Evolutionary conservation across 108 stramenopile genomes (phyloP), one percentile per base, ranked within the genome.

Genomic region (Conticribra guillardii): DNA sequence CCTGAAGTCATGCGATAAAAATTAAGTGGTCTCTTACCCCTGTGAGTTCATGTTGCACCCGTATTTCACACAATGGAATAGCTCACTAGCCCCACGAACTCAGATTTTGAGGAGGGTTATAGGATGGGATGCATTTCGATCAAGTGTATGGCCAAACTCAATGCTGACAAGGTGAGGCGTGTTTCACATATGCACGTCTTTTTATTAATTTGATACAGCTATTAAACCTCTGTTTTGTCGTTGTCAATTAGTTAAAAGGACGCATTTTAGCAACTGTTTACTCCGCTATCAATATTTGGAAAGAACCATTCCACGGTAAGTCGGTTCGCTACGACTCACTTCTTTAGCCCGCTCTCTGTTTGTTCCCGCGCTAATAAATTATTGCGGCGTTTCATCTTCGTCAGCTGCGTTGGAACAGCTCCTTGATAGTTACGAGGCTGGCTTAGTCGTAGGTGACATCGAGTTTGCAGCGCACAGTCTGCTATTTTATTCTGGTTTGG

Each of bases 41-140:
- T n/a, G n/a, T n/a, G n/a, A n/a, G n/a, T n/a, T n/a, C n/a, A n/a
- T n/a, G n/a, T n/a, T n/a, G n/a, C n/a, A n/a, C n/a, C n/a, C n/a
- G n/a, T n/a, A n/a, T n/a, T n/a, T n/a, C n/a, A n/a, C n/a, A n/a
- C n/a, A n/a, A n/a, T n/a, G n/a, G n/a, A n/a, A 53, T 64, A 69
- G 76, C 28, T 77, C 2, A 34, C 76, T 3, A 67, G 64, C 30
- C 49, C 48, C 51, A 33, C 11, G 19, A 70, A 71, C 15, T 49
- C 30, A 27, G 74, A 72, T 37, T 45, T 76, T 45, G 70, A 82
- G 19, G 77, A 73, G 27, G 79, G 82, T 7, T 72, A 74, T 54
- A 63, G 70, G 19, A 80, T 60, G 45, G 74, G 69, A 30, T 45
- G 64, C 24, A n/a, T 84, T 11, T 68, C 74, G 8, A 37, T 80